phyloP scores from a whole-genome alignment of 805 yeast genomes.

The Lipomyces sp. region DNA sequence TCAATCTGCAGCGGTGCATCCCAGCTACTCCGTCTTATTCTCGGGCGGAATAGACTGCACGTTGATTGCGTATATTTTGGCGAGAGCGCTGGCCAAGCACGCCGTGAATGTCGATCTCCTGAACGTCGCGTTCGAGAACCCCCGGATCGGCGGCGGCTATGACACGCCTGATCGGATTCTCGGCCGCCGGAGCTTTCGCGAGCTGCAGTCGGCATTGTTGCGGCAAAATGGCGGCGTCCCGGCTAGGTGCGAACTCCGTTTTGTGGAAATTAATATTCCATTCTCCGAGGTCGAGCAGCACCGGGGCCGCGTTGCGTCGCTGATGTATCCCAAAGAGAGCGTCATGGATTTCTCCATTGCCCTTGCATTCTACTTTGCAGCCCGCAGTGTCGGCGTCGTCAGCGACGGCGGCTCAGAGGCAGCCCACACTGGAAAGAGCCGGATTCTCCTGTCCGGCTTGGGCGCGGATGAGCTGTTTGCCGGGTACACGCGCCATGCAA shows the following conservation, averaged over 20 bases:
- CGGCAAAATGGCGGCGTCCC: not conserved
- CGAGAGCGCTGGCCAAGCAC: constrained; percentile 29
- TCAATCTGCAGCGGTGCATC: constrained; percentile 15
- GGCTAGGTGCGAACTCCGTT: constrained; percentile 19
- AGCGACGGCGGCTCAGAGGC: not conserved
- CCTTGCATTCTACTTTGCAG: constrained; percentile 89
- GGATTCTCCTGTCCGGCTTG: constrained; percentile 81
- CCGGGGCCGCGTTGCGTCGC: constrained; percentile 50
- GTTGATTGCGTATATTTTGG: constrained; percentile 52
- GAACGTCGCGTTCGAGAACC: constrained; percentile 90
- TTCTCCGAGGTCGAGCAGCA: constrained; percentile 60
- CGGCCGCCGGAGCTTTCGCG: constrained; percentile 60
- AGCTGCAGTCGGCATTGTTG: constrained; percentile 37
- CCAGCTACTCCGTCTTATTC: constrained; percentile 60
- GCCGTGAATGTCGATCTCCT: constrained; percentile 59
- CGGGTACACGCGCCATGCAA: constrained; percentile 82
- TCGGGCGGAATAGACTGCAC: constrained; percentile 98
- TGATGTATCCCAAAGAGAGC: constrained; percentile 80
- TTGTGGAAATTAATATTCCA: constrained; percentile 62
- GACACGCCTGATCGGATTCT: constrained; percentile 85
- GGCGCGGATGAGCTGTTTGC: constrained; percentile 98
- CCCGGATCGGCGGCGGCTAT: constrained; percentile 51
- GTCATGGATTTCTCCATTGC: constrained; percentile 97
- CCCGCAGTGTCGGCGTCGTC: constrained; percentile 51
- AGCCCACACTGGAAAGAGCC: constrained; percentile 52